A percentile compares a stretch with the other conserved stretches of the same genome.
These are phyloP conservation scores for Thyridium curvatum DNA, from an alignment of 2,329 filamentous ascomycete species.

Conservation along the genomic window DNA sequence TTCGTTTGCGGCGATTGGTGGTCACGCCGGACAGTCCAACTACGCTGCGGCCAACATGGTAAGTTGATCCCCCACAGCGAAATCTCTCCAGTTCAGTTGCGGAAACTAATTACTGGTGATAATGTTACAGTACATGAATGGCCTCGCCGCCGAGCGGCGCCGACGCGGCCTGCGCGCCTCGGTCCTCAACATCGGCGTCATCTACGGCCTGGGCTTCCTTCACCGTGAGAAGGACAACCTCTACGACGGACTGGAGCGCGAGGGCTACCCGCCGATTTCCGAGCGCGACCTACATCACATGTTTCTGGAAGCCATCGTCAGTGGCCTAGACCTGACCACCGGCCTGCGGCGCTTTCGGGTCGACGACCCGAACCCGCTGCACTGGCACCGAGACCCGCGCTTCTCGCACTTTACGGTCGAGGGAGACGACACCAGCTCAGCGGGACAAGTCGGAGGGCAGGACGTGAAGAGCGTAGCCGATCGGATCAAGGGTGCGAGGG, in stretches of 20 bases:
- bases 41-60: slow-evolving; percentile 38
- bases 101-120: background rate
- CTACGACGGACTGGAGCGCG: slow-evolving; percentile 32
- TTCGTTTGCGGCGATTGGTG: slow-evolving; percentile 35
- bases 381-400: slow-evolving; percentile 36
- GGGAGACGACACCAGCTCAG: background rate
- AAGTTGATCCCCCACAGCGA: background rate
- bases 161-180: slow-evolving; percentile 27
- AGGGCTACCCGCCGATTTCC: slow-evolving; percentile 40
- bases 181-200: slow-evolving; percentile 37
- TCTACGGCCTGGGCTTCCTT: slow-evolving; percentile 36
- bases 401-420: slow-evolving; percentile 30
- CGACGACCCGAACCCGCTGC: slow-evolving; percentile 19
- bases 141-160: slow-evolving; percentile 25
- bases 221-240: slow-evolving; percentile 31
- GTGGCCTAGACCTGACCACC: slow-evolving; percentile 33
- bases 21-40: slow-evolving; percentile 36
- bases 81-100: background rate
- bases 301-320: slow-evolving; percentile 43
- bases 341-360: slow-evolving; percentile 31
- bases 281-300: slow-evolving; percentile 45
- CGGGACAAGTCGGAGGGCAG: background rate
- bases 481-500: background rate
- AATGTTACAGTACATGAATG: slow-evolving; percentile 33
- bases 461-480: too few relatives aligned